Percentiles rank a stretch among this genome's conserved stretches.
phyloP scores from a whole-genome alignment of 345 rosid genomes.

The Arabis alpina region DNA sequence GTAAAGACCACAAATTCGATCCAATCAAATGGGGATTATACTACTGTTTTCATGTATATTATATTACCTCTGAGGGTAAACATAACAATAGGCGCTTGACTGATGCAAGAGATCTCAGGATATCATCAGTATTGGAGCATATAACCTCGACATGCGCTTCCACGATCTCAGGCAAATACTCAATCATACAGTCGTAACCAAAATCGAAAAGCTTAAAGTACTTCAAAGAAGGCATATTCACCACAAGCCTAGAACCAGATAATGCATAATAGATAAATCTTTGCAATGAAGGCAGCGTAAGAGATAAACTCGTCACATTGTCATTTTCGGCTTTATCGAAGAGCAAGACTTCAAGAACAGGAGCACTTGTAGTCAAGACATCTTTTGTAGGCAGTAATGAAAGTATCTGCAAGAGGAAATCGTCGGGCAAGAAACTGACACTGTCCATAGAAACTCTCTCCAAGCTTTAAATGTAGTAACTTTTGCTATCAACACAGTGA shows the following conservation, averaged over 20 bases:
- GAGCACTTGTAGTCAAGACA: constrained; percentile 14
- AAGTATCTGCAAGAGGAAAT: constrained; percentile 25
- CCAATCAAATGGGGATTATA: not conserved
- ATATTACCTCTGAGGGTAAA: constrained; percentile 10
- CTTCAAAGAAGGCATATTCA: constrained; percentile 11
- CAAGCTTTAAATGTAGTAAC: no score
- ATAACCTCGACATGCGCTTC: constrained; percentile 1
- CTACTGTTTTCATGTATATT: not conserved
- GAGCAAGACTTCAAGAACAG: constrained; percentile 4
- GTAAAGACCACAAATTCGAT: no score
- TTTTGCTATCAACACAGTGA: no score
- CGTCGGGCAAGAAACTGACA: constrained; percentile 21
- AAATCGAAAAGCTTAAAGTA: no score
- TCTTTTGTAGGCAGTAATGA: constrained; percentile 31
- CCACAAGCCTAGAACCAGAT: not conserved
- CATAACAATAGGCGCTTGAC: constrained; percentile 10
- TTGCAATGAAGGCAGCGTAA: constrained; percentile 6
- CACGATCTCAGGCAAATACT: no score
- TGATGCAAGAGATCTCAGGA: constrained; percentile 14
- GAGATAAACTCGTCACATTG: not conserved
- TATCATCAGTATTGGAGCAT: not conserved
- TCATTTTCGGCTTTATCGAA: not conserved
- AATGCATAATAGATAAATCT: not conserved
- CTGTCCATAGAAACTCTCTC: not conserved
- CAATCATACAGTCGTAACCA: no score